Evolutionary conservation across 139 green algal species (phyloP), one percentile per base, ranked within the genome.

Genomic region (Chlorella sp.): DNA sequence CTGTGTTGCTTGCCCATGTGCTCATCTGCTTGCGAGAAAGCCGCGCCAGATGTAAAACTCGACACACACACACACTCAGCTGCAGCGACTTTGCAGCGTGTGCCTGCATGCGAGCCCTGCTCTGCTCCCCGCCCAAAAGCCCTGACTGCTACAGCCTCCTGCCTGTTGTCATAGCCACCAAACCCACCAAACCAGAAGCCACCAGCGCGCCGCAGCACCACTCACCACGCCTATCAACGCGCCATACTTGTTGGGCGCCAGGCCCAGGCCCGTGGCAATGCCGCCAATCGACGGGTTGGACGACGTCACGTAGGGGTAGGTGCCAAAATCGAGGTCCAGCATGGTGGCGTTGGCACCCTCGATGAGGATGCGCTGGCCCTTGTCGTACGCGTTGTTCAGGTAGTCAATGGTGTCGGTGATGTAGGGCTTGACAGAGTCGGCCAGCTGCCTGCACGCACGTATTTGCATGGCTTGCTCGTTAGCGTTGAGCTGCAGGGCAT

Each of bases 331-430:
- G 3, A 99, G 67, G 81, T 99, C 96, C 27, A 99, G 86, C 94
- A 99, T 96, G 31, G 96, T 99, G 4, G 96, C 96, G 77, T 99
- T 97, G 68, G 93, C 96, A 66, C 96, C 96, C 87, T 99, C 96
- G 29, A 99, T 92, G 66, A 99, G 87, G 60, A 99, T 94, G 50
- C 89, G 83, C 82, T 95, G 91, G 33, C 93, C 69, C 3, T 62
- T 77, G 14, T 89, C 86, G 65, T 83, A 77, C 0, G 83, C 80
- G 1, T 70, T 62, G 74, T 96, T 91, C 31, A 96, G 74, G 49
- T 85, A 83, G 33, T 89, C 70, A 1, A 99, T 88, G 0, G 93
- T 97, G 89, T 99, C 95, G 3, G 80, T 84, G 23, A 98, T 86
- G 73, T 91, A 92, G 1, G 93, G 92, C 75, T 74, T 60, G 14